A percentile compares a stretch with the other conserved stretches of the same genome.
Evolutionary conservation across 768 basidiomycete genomes (phyloP).

Genomic region (Mycena haematopus): DNA sequence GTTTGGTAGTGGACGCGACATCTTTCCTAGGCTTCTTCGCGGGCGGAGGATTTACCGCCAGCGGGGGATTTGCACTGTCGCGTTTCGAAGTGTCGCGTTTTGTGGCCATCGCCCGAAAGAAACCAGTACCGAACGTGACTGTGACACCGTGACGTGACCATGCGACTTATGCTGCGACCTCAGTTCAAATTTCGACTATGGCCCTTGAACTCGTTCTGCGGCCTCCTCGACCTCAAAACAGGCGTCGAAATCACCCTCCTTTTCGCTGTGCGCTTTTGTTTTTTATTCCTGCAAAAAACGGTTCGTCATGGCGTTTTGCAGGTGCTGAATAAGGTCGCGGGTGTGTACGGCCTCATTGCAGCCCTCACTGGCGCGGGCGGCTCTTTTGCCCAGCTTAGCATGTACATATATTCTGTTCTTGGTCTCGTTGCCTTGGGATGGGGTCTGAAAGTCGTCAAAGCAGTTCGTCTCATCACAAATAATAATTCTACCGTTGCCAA

Average conservation of each 20-base stretch:
- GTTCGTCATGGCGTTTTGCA: constrained; percentile 38
- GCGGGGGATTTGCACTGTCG: not conserved
- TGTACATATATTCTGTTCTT: constrained; percentile 91
- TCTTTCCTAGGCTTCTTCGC: constrained; percentile 66
- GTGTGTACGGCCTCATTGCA: constrained; percentile 94
- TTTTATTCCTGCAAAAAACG: constrained; percentile 5
- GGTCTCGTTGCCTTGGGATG: constrained; percentile 83
- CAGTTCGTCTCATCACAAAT: constrained; percentile 57
- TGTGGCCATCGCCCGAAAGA: constrained; percentile 7
- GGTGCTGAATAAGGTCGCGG: constrained; percentile 97
- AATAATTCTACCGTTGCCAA: constrained; percentile 13
- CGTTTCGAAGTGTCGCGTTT: constrained; percentile 21
- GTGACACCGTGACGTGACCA: not conserved
- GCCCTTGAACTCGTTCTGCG: constrained; percentile 84
- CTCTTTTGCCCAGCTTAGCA: constrained; percentile 89
- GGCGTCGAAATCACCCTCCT: constrained; percentile 88
- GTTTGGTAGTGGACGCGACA: constrained; percentile 49
- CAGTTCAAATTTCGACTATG: constrained; percentile 52
- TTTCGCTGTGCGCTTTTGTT: constrained; percentile 73
- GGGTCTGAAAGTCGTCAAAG: constrained; percentile 86
- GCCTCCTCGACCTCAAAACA: constrained; percentile 91
- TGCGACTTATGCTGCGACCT: constrained; percentile 21
- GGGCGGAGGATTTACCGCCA: constrained; percentile 51
- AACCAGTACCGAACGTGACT: not conserved
- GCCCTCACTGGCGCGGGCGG: constrained; percentile 89